A percentile compares a stretch with the other conserved stretches of the same genome.
Conservation (phyloP, 2,329 filamentous ascomycete genomes). For the Teratosphaeria viscida region DNA sequence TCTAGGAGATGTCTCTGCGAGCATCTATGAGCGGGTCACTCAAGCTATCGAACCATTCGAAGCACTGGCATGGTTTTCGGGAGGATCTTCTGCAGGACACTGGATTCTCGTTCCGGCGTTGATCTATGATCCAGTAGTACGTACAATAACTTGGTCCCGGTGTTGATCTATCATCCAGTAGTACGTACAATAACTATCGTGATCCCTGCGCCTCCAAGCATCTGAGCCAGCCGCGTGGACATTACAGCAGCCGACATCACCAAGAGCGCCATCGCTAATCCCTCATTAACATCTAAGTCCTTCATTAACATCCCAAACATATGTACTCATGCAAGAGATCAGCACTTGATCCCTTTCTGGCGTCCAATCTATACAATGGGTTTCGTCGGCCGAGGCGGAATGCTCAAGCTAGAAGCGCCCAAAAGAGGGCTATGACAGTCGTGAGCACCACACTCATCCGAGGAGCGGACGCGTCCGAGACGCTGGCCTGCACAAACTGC, state of each 20-base stretch:
- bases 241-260: neutral
- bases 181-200: neutral
- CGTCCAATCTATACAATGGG: neutral
- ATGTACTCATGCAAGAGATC: neutral
- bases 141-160: neutral
- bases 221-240: neutral
- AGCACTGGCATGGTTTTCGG: no score
- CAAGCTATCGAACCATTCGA: no score
- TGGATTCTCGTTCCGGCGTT: no score
- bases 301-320: neutral
- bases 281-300: neutral
- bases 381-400: neutral
- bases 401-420: neutral
- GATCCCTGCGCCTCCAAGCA: neutral
- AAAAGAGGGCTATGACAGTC: neutral
- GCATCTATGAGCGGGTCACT: no score
- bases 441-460: neutral
- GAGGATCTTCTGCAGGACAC: no score
- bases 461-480: neutral
- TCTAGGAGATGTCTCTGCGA: no score
- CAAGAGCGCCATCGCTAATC: neutral
- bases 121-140: neutral
- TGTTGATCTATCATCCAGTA: no score
- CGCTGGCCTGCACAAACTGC: slow-evolving; percentile 31
- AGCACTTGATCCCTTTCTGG: neutral